Evolutionary conservation across 352 stramenopile genomes (phyloP).

Genomic region (Phytophthora boehmeriae): DNA sequence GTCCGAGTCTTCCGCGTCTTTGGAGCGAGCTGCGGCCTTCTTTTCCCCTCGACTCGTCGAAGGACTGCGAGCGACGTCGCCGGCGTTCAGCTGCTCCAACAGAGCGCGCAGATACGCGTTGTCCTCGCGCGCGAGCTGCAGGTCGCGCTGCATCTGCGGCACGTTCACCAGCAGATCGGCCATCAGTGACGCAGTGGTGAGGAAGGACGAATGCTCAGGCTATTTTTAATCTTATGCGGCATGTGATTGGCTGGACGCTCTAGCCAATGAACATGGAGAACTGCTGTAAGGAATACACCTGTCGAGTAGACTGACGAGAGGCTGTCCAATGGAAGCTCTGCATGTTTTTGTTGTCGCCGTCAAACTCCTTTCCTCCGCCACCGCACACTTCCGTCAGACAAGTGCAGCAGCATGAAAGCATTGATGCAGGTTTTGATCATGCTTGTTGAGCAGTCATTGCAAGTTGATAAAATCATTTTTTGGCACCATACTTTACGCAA

Average conservation of each 20-base stretch:
- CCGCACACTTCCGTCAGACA: background rate
- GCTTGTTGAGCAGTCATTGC: background rate
- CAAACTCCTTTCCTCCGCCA: constrained; percentile 6
- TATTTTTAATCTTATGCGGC: background rate
- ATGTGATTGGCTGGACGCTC: constrained; percentile 6
- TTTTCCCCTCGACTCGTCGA: background rate
- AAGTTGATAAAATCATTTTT: background rate
- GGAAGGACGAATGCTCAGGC: constrained; percentile 20
- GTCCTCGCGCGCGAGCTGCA: constrained; percentile 35
- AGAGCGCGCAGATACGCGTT: constrained; percentile 35
- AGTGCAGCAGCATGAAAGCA: background rate
- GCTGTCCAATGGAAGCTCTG: background rate
- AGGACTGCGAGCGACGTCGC: background rate
- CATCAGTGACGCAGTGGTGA: constrained; percentile 15
- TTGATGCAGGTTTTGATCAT: background rate
- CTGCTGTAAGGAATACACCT: constrained; percentile 3
- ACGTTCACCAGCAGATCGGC: constrained; percentile 28
- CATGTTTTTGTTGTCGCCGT: constrained; percentile 23
- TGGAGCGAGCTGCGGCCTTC: constrained; percentile 4
- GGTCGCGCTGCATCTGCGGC: constrained; percentile 33
- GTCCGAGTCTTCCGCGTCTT: constrained; percentile 10
- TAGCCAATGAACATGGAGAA: constrained; percentile 3
- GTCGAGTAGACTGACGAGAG: background rate
- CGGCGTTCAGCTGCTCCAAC: constrained; percentile 27
- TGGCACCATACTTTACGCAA: constrained; percentile 2